Conservation (phyloP, 495 filamentous ascomycete species). For the Pyrenopolyporus hunteri region DNA sequence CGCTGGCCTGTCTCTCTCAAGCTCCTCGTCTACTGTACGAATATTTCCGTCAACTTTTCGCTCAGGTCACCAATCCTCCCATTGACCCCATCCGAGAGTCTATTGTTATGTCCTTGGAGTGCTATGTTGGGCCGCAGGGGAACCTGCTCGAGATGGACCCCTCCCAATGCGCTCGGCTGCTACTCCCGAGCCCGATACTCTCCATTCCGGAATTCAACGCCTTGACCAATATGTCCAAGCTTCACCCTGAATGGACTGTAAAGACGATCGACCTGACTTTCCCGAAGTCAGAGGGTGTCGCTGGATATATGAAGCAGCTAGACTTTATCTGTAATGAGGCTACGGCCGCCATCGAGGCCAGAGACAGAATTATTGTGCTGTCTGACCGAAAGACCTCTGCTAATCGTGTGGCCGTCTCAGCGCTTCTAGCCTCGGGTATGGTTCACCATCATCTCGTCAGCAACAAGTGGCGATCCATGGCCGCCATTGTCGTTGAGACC, state of each 20-base stretch:
- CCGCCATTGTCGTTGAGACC: constrained; percentile 89
- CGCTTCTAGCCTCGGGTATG: constrained; percentile 88
- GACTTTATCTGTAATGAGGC: constrained; percentile 88
- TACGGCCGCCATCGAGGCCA: constrained; percentile 82
- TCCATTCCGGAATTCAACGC: constrained; percentile 93
- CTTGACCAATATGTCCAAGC: constrained; percentile 74
- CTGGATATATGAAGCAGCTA: constrained; percentile 87
- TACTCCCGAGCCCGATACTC: constrained; percentile 89
- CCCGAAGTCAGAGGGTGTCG: constrained; percentile 81
- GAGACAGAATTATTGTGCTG: constrained; percentile 86
- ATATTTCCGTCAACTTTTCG: constrained; percentile 99
- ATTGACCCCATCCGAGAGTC: constrained; percentile 99
- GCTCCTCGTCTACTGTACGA: constrained; percentile 93
- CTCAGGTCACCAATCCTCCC: constrained; percentile 98
- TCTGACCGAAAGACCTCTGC: constrained; percentile 88
- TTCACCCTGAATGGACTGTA: constrained; percentile 86
- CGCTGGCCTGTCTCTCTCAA: constrained; percentile 86
- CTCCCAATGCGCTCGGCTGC: constrained; percentile 84
- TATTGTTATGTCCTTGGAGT: constrained; percentile 98
- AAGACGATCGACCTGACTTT: constrained; percentile 97
- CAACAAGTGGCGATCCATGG: constrained; percentile 94
- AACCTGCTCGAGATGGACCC: constrained; percentile 96
- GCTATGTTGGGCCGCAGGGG: constrained; percentile 96
- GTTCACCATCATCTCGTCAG: constrained; percentile 97
- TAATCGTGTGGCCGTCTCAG: constrained; percentile 85